phyloP scores from a whole-genome alignment of 176 grass and related monocot species.

The Panicum miliaceum region DNA sequence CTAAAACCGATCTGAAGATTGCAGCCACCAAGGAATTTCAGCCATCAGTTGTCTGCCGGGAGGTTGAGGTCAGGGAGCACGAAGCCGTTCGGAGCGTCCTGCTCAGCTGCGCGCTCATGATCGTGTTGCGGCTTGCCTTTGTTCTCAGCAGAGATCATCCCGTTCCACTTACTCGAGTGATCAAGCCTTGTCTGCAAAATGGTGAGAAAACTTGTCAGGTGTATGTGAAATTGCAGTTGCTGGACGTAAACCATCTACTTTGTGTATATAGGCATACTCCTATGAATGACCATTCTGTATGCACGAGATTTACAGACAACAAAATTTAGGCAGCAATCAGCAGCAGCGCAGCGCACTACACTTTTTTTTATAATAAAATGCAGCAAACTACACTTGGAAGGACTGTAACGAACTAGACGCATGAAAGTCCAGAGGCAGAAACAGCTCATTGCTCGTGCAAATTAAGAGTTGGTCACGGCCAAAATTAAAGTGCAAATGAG shows the following conservation, averaged over 20 bases:
- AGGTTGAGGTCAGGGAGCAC: constrained; percentile 62
- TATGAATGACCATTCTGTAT: background rate
- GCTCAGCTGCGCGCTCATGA: background rate
- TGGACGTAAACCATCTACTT: background rate
- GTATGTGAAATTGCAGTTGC: background rate
- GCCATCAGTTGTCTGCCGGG: constrained; percentile 15
- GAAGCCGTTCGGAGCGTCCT: constrained; percentile 6
- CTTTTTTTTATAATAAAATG: no score
- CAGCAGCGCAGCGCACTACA: background rate
- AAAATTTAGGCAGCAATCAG: background rate
- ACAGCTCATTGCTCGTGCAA: background rate
- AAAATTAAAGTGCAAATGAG: background rate
- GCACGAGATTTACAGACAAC: background rate
- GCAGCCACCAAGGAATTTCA: background rate
- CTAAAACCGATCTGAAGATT: background rate
- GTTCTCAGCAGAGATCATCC: background rate
- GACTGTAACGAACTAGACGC: background rate
- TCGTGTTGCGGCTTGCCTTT: constrained; percentile 9
- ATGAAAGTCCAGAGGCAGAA: no score
- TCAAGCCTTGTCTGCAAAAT: constrained; percentile 42
- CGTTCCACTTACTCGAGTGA: background rate
- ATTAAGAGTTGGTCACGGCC: background rate
- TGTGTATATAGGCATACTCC: background rate
- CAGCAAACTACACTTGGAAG: background rate
- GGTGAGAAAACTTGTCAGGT: background rate